Evolutionary conservation across 306 rosid genomes (phyloP), one percentile per base, ranked within the genome.

Genomic region (Rosa rugosa): DNA sequence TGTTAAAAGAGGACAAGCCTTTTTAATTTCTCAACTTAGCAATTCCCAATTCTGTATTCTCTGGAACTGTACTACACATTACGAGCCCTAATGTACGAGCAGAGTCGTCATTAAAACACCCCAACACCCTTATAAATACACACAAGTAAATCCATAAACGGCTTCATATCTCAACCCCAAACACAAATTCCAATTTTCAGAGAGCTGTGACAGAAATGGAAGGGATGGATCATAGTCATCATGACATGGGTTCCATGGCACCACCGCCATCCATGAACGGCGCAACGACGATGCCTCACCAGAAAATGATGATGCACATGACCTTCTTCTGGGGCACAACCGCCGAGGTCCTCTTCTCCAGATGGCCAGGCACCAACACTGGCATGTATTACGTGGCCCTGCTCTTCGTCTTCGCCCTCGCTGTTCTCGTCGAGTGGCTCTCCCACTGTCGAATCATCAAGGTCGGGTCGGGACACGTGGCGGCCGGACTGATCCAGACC

Each of bases 291-390:
- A 76, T 17, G 72, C 80, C 45, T 71, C 80, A 41, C 66, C 78
- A 47, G 13, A 67, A 46, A 83, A 89, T 86, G 90, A 86, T 83
- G 96, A 85, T 83, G 91, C 99, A 95, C 89, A 92, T 95, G 99
- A 85, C 91, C 74, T 90, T 95, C 86, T 92, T 85, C 75, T 95
- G 99, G 98, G 98, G 99, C 9, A 81, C 81, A 2, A 74, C 86
- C 4, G 75, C 91, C 0, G 80, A 87, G 75, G 80, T 95, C 56
- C 87, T 95, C 49, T 92, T 92, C 89, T 1, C 67, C 23, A 49
- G 53, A 8, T 95, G 98, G 97, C 99, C 99, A 0, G 97, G 87
- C 6, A 83, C 72, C 0, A 71, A 80, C 60, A 6, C 90, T 0
- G 83, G 82, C 40, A 92, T 92, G 98, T 95, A 92, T 65, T 83